phyloP scores from a whole-genome alignment of 768 basidiomycete genomes.

The Calocera cornea region DNA sequence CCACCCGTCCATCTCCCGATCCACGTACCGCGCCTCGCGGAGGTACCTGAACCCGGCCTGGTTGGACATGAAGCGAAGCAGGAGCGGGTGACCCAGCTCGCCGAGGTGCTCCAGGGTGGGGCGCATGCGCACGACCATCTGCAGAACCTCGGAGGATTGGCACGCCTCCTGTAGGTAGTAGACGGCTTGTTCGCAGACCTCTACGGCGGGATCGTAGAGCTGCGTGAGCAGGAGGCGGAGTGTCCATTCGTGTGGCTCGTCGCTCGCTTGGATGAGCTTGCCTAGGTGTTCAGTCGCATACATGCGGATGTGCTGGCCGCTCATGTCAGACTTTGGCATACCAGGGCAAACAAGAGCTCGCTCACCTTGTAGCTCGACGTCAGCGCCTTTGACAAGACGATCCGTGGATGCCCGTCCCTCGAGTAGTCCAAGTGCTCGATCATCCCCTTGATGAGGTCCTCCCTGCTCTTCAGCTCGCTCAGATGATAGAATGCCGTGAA shows the following conservation, averaged over 20 bases:
- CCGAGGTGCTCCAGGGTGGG: constrained; percentile 93
- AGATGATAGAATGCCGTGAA: constrained; percentile 95
- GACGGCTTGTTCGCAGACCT: constrained; percentile 84
- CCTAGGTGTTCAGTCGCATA: constrained; percentile 84
- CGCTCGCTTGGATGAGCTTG: constrained; percentile 52
- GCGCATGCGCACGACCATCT: constrained; percentile 85
- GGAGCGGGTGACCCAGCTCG: constrained; percentile 73
- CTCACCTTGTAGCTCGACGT: constrained; percentile 81
- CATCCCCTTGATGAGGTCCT: constrained; percentile 82
- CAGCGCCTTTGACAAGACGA: constrained; percentile 84
- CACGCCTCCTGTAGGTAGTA: constrained; percentile 82
- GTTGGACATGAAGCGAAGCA: constrained; percentile 92
- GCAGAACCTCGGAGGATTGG: constrained; percentile 65
- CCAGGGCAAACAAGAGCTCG: constrained; percentile 9
- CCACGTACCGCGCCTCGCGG: constrained; percentile 82
- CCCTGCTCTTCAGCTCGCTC: constrained; percentile 77
- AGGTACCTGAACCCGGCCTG: constrained; percentile 85
- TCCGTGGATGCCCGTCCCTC: constrained; percentile 89
- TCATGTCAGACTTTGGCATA: neutral
- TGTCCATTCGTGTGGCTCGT: constrained; percentile 67
- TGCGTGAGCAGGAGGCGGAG: constrained; percentile 86
- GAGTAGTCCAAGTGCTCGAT: constrained; percentile 86
- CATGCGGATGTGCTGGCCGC: constrained; percentile 59
- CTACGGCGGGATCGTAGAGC: constrained; percentile 80
- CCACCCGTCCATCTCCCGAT: constrained; percentile 92